phyloP scores from a whole-genome alignment of 176 grass and related monocot species.

The Phyllostachys edulis region DNA sequence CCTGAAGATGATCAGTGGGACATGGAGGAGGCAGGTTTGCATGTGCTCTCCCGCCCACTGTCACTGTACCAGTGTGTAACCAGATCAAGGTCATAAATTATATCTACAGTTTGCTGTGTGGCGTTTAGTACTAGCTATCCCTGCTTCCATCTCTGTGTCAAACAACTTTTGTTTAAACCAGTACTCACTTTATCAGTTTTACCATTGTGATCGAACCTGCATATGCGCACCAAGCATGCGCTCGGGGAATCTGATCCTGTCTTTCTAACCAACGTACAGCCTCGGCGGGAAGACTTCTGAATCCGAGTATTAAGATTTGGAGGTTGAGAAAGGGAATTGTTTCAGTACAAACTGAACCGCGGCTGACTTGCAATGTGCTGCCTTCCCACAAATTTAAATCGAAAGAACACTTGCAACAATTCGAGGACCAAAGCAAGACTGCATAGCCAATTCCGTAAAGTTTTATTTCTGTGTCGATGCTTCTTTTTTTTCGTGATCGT shows the following conservation, averaged over 20 bases:
- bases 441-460: not conserved
- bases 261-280: not conserved
- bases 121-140: not conserved
- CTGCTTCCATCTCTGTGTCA: not conserved
- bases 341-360: not conserved
- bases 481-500: not conserved
- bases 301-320: not conserved
- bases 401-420: not conserved
- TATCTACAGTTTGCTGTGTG: not conserved
- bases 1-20: conserved; percentile 28
- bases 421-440: not conserved
- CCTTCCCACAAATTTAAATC: not conserved
- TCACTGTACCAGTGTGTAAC: conserved; percentile 38
- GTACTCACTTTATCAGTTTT: not conserved
- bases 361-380: not conserved
- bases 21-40: conserved; percentile 37
- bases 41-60: conserved; percentile 46
- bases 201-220: not conserved
- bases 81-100: conserved; percentile 39
- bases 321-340: not conserved
- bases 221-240: not conserved
- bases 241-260: not conserved
- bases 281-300: not conserved
- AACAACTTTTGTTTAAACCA: not conserved
- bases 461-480: not conserved